Conservation (phyloP, 75 land plant species). For the Ceratopteris richardii region DNA sequence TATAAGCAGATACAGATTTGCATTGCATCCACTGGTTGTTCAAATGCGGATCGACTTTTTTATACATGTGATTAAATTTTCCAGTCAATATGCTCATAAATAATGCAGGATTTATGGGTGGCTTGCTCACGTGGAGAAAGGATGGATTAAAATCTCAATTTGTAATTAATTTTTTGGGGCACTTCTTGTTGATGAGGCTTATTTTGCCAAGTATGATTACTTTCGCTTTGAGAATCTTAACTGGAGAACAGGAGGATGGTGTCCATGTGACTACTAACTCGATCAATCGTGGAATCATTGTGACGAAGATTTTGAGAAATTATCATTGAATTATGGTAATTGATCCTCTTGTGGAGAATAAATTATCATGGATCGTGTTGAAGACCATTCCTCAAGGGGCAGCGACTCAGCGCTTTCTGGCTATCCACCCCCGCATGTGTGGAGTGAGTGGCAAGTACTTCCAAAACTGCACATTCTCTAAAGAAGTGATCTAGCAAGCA, state of each 20-base stretch:
- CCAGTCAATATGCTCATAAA: too few relatives aligned
- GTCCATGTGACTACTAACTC: constrained; percentile 49
- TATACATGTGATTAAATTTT: too few relatives aligned
- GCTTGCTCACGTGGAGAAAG: neutral
- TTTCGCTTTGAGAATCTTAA: constrained; percentile 15
- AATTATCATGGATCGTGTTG: too few relatives aligned
- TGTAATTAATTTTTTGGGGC: constrained; percentile 29
- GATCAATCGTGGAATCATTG: constrained; percentile 51
- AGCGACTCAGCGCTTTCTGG: constrained; percentile 69
- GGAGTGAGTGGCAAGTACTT: constrained; percentile 66
- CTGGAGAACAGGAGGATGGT: constrained; percentile 39
- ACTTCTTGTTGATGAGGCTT: constrained; percentile 35
- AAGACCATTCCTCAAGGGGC: constrained; percentile 30
- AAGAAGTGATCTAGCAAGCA: too few relatives aligned
- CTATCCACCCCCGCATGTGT: constrained; percentile 48
- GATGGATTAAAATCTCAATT: constrained; percentile 19
- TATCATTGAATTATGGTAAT: neutral
- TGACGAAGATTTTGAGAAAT: constrained; percentile 32
- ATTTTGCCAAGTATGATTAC: constrained; percentile 27
- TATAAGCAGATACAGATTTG: too few relatives aligned
- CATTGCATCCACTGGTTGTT: too few relatives aligned
- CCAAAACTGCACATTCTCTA: constrained; percentile 8
- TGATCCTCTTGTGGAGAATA: too few relatives aligned
- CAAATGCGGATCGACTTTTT: too few relatives aligned
- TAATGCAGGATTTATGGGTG: constrained; percentile 12